Evolutionary conservation across 2,329 filamentous ascomycete species (phyloP), one percentile per base, ranked within the genome.

Genomic region (Tolypocladium tropicale): DNA sequence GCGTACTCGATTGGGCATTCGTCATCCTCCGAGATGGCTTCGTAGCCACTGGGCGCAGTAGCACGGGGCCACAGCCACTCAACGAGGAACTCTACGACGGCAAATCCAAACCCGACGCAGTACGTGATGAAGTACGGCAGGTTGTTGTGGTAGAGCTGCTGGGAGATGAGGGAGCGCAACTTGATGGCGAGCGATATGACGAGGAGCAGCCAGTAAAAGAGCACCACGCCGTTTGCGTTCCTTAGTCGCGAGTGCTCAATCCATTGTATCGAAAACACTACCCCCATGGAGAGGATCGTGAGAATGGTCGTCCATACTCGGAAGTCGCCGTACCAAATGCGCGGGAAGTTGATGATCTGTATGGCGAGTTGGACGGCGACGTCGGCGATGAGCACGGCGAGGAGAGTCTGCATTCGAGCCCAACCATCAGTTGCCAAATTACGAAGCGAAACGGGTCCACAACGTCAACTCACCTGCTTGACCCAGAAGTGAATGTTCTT

Each of bases 401-500:
- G 79, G 10, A 91, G 75, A n/a, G 68, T 65, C 78, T 80, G 56
- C 3, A 30, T 5, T 32, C 18, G n/a, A 30, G 3, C n/a, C 18
- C 41, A 32, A 18, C 28, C 46, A 51, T 54, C 37, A 54, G 43
- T 25, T 14, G 25, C n/a, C 11, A 11, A 18, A 25, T 14, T 52
- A 46, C 55, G 21, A 10, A n/a, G 4, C 5, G 41, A 30, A 23
- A 34, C n/a, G 25, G 23, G 12, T 10, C 16, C 25, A 18, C 10
- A 14, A 0, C 12, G 14, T 25, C 4, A 33, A 51, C 58, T 28
- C 77, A 94, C 90, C 82, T 96, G 79, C 74, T 99, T 99, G 12
- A 85, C 76, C 78, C 90, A 96, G 71, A 97, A 97, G 69, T 94
- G 90, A 85, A 88, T 90, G 70, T 95, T 88, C 78, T 90, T 95